Base-by-base conservation (phyloP, 495 filamentous ascomycete genomes). In the Podospora fimiseda region DNA sequence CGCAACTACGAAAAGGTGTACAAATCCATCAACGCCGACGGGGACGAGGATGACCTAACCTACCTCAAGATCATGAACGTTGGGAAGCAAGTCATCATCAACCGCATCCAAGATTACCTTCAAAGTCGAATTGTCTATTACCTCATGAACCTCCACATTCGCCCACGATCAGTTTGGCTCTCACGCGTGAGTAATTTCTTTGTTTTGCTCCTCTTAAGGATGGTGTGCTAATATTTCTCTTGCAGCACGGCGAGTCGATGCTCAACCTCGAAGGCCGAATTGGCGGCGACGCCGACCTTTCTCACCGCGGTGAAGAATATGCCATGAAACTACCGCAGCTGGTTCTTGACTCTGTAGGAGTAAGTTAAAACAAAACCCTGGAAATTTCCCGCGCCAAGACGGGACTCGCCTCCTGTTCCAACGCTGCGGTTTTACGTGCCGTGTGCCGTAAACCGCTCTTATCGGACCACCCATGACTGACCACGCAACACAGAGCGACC, bases 1-100 rank as follows among this genome's bases (percentile, higher is more conserved):
- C 83, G 84, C 56, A 95, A 96, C 66, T 98, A 98, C 67, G 93
- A 98, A 68, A 90, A 89, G 66, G 89, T 89, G 14, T 98, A 98
- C 65, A 80, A 95, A 72, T 90, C 88, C 0, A 89, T 98, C 60
- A 88, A 89, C 59, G 86, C 84, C 46, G 74, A 77, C 57, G 69
- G 70, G 27, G 82, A 89, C 49, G 93, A 98, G 74, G 81, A 79
- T 48, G 72, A 88, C 52, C 79, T 89, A 53, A 96, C 93, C 20
- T 98, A 95, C 62, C 85, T 96, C 58, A 96, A 98, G 71, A 83
- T 98, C 58, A 95, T 98, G 77, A 86, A 98, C 66, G 92, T 98
- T 3, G 90, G 91, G 8, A 85, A 84, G 38, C 89, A 93, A 57
- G 91, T 96, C 55, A 88, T 96, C 60, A 96, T 98, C 76, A 98